Evolutionary conservation across 768 basidiomycete genomes (phyloP).

Genomic region (Mycena leptocephala): DNA sequence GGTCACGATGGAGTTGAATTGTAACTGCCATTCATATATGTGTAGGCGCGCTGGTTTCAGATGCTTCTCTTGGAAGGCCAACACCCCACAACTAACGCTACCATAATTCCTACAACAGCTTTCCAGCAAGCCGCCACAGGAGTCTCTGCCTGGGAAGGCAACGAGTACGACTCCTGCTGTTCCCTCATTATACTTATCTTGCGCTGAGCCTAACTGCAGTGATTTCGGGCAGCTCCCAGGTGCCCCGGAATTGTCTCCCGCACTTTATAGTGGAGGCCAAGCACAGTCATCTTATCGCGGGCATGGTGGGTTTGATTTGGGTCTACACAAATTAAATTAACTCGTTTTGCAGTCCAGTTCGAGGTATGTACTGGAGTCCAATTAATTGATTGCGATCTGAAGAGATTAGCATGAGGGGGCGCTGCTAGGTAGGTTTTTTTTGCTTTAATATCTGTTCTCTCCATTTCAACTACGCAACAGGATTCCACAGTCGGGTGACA

Average conservation of each 20-base stretch:
- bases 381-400: background rate
- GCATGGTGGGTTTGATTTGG: background rate
- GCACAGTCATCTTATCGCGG: background rate
- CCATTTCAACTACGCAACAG: background rate
- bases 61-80: no score
- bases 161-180: background rate
- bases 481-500: background rate
- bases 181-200: no score
- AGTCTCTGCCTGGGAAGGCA: no score
- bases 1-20: no score
- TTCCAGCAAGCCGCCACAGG: no score
- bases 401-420: background rate
- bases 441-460: no score
- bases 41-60: no score
- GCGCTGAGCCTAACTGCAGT: no score
- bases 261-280: background rate
- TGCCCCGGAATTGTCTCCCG: background rate
- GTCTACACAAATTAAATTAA: background rate
- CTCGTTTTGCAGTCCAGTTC: background rate
- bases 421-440: background rate
- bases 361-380: background rate
- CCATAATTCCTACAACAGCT: no score
- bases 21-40: no score
- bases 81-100: no score
- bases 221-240: no score